These are phyloP conservation scores for Suillus spraguei DNA, from an alignment of 768 basidiomycete species.

Conservation along the genomic window DNA sequence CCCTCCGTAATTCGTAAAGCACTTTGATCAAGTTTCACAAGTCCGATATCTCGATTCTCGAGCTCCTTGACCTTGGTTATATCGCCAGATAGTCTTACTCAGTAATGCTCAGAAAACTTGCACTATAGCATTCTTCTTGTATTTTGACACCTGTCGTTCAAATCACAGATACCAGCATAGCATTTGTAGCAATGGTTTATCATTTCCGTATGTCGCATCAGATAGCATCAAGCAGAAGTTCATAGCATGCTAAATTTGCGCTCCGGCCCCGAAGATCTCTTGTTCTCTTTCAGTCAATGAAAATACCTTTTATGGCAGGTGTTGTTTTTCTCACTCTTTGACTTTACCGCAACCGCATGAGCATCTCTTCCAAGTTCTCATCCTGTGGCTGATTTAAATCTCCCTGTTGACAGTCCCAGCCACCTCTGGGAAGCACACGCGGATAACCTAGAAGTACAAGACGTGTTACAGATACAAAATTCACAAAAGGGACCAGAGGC, in stretches of 20 bases:
- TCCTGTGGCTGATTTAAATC: neutral
- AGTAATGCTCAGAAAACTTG: no score
- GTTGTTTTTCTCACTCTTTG: conserved; percentile 2
- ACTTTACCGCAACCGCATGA: neutral
- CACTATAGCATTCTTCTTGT: no score
- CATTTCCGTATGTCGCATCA: neutral
- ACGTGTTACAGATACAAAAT: neutral
- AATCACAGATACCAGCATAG: neutral
- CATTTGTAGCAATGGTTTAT: neutral
- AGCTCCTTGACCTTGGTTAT: no score
- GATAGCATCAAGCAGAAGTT: neutral
- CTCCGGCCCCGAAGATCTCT: neutral
- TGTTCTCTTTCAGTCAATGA: neutral
- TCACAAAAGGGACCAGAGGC: neutral
- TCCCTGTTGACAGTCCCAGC: neutral
- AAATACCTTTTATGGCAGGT: neutral
- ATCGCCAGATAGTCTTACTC: no score
- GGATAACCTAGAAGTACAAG: neutral
- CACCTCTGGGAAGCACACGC: neutral
- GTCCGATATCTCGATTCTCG: no score
- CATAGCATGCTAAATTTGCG: neutral
- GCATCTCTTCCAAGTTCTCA: neutral
- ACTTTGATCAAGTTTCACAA: no score
- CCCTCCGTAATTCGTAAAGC: no score
- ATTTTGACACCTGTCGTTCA: neutral